Evolutionary conservation across 257 asterid species (phyloP), one percentile per base, ranked within the genome.

Genomic region (Solanum clarkiae): DNA sequence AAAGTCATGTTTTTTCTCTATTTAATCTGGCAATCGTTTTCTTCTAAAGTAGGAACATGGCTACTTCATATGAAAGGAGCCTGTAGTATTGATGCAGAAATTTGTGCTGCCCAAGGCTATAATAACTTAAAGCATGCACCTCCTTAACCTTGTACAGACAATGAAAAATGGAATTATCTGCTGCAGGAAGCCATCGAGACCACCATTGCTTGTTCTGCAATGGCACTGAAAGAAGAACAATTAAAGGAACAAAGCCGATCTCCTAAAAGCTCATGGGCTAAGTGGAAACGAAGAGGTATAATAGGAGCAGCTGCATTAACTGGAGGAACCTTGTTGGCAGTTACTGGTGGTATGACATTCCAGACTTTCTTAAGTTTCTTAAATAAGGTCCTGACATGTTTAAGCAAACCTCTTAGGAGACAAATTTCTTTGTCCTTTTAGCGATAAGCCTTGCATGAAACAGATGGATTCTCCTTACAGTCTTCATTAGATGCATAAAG

Each of bases 301-400:
- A 94, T 97, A 53, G 99, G 99, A 55, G 99, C 98, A 79, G 98
- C 98, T 90, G 99, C 99, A 62, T 40, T 97, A 88, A 94, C 99
- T 77, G 98, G 99, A 88, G 99, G 99, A 87, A 89, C 99, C 86
- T 92, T 97, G 89, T 86, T 97, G 98, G 99, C 98, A 72, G 91
- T 95, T 85, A 97, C 98, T 83, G 98, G 98, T 82, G 98, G 98
- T 95, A 86, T 84, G 92, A 14, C 80, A 69, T 85, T 45, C 79
- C 55, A 53, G 70, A 26, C 82, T 79, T 53, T 79, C 82, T 79
- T 79, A 53, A 45, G 82, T 53, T 72, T 72, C 36, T 42, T 66
- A 66, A 66, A n/a, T 40, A 56, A 6, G 80, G 65, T 53, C 65
- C 49, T 53, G 29, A 17, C 65, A 53, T 53, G 82, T n/a, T 69